These are phyloP conservation scores for Saitozyma podzolica DNA, from an alignment of 768 basidiomycete species.

Conservation along the genomic window DNA sequence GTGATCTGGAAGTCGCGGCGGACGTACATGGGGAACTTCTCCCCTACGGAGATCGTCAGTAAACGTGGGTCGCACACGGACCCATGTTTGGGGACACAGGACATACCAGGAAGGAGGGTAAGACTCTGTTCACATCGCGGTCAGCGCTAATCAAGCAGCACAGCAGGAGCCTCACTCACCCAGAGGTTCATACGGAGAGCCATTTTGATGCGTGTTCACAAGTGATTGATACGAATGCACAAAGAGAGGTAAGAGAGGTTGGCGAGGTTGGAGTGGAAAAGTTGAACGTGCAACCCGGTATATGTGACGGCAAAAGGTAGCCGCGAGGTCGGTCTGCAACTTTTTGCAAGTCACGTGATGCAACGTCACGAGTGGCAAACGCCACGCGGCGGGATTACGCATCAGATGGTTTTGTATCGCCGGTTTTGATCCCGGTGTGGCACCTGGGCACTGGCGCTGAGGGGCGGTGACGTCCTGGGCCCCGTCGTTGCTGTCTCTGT, in stretches of 20 bases:
- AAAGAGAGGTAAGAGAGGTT: conserved; percentile 6
- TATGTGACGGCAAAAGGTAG: neutral
- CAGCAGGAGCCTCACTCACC: conserved; percentile 23
- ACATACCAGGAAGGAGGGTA: conserved; percentile 36
- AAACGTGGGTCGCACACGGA: neutral
- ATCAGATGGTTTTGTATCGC: too few relatives aligned
- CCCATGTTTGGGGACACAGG: neutral
- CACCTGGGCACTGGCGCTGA: too few relatives aligned
- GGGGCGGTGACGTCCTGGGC: too few relatives aligned
- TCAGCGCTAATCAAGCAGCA: neutral
- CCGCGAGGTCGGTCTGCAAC: neutral
- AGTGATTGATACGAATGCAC: conserved; percentile 5
- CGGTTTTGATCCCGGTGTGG: too few relatives aligned
- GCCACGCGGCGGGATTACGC: too few relatives aligned
- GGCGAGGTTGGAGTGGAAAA: neutral
- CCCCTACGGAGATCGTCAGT: conserved; percentile 25
- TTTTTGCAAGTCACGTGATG: neutral
- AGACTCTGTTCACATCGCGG: conserved; percentile 23
- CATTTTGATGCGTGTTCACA: conserved; percentile 24
- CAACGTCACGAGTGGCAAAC: too few relatives aligned
- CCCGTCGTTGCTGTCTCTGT: too few relatives aligned
- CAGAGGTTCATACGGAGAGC: conserved; percentile 40
- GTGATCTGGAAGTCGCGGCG: conserved; percentile 74
- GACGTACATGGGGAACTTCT: conserved; percentile 62
- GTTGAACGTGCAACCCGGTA: conserved; percentile 2